Conservation (phyloP, 768 basidiomycete genomes). For the Mycena venus region DNA sequence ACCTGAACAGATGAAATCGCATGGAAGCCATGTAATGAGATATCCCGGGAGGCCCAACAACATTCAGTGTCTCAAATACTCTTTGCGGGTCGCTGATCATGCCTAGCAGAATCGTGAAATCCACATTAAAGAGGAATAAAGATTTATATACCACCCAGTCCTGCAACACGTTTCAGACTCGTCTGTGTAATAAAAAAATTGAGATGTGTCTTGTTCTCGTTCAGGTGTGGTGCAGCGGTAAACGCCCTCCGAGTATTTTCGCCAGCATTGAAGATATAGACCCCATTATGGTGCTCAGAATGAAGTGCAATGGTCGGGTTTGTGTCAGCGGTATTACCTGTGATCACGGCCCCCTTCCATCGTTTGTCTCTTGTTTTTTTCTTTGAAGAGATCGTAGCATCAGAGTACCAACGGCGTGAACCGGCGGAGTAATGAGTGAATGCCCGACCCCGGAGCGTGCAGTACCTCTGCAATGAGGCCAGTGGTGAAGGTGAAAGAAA, state of each 20-base stretch:
- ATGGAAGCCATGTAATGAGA: conserved; percentile 78
- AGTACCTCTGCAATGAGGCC: not conserved
- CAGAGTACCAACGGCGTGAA: not conserved
- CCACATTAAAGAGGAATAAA: too few relatives aligned
- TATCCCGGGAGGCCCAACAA: conserved; percentile 84
- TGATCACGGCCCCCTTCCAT: conserved; percentile 7
- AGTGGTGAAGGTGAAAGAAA: not conserved
- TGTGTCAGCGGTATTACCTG: not conserved
- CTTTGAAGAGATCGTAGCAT: not conserved
- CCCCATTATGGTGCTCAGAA: not conserved
- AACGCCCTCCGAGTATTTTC: conserved; percentile 7
- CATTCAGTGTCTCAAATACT: conserved; percentile 54
- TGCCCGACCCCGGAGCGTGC: not conserved
- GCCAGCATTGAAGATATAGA: conserved; percentile 8
- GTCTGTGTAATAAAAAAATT: not conserved
- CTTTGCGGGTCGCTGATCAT: not conserved
- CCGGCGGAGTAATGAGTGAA: not conserved
- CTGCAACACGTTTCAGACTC: not conserved
- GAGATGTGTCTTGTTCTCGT: not conserved
- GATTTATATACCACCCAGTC: not conserved
- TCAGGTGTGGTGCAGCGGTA: not conserved
- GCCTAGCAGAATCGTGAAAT: not conserved
- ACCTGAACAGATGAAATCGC: conserved; percentile 80
- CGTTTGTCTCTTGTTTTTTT: not conserved
- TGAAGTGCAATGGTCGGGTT: not conserved